Evolutionary conservation across 208 protist species (phyloP), one percentile per base, ranked within the genome.

Genomic region (Crithidia brevicula): DNA sequence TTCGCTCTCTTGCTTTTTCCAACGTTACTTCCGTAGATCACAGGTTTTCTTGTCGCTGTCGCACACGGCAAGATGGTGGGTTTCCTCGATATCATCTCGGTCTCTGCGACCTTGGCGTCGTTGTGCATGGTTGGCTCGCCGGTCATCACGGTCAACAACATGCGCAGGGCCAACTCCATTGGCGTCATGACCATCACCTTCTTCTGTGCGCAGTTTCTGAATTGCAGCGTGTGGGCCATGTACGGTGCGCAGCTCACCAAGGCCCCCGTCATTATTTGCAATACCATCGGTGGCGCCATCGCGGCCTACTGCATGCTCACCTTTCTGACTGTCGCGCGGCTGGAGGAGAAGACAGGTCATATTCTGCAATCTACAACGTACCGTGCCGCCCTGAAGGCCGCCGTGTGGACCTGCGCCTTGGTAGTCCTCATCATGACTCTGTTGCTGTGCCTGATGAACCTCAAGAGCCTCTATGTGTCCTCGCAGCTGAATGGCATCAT

Each of bases 161-260:
- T 88, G 63, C 66, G 69, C 42, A 62, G 63, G 51, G 62, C 59
- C 13, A 68, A 68, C 5, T 79, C 77, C 40, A 58, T 88, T 18
- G 82, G 85, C 20, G 53, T 79, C 31, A 79, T 84, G 70, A 85
- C 79, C 18, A 83, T 85, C 61, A 83, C 74, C 20, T 91, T 85
- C 50, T 91, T 91, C 57, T 83, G 76, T 34, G 85, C 85, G n/a
- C 79, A 85, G 67, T 74, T 84, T 28, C 58, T 81, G 22, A 91
- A 88, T 68, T 91, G 79, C 27, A 69, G 67, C 30, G 73, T 91
- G 46, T 91, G 85, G 82, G 67, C 79, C 36, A 72, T 88, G 74
- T 91, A 88, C 67, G 82, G 82, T 33, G 77, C 83, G 4, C 59
- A 80, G 58, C 66, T 53, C 13, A 11, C 33, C 1, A 66, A 68